Percentiles rank a stretch among this genome's conserved stretches.
Conservation (phyloP, 148 eudicot genomes). For the Oxyria digyna region DNA sequence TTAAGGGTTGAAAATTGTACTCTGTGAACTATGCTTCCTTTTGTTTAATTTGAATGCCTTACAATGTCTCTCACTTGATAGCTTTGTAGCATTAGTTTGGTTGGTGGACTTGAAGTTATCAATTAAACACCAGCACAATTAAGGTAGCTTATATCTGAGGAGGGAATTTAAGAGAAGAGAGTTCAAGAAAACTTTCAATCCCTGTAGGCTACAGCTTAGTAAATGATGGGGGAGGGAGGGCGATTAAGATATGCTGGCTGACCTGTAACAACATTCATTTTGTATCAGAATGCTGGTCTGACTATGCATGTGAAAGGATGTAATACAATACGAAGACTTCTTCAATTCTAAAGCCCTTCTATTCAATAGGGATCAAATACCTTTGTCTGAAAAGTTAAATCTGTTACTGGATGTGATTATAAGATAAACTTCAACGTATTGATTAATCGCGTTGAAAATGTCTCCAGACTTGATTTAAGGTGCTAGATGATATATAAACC, state of each 20-base stretch:
- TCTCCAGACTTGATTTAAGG: neutral
- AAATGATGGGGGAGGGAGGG: neutral
- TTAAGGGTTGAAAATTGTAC: neutral
- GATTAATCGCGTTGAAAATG: neutral
- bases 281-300: neutral
- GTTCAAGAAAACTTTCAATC: neutral
- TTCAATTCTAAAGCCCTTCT: neutral
- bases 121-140: neutral
- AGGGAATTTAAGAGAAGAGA: neutral
- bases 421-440: neutral
- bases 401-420: neutral
- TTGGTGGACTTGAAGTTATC: neutral
- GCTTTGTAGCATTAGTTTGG: neutral
- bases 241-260: neutral
- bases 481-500: neutral
- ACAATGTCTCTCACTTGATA: neutral
- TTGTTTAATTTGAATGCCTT: neutral
- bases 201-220: neutral
- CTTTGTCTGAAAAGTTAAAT: neutral
- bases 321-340: neutral
- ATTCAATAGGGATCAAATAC: neutral
- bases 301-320: neutral
- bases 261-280: neutral
- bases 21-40: neutral
- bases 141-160: too few species aligned